Conservation (phyloP, 176 grass and related monocot genomes). For the Zoysia japonica region DNA sequence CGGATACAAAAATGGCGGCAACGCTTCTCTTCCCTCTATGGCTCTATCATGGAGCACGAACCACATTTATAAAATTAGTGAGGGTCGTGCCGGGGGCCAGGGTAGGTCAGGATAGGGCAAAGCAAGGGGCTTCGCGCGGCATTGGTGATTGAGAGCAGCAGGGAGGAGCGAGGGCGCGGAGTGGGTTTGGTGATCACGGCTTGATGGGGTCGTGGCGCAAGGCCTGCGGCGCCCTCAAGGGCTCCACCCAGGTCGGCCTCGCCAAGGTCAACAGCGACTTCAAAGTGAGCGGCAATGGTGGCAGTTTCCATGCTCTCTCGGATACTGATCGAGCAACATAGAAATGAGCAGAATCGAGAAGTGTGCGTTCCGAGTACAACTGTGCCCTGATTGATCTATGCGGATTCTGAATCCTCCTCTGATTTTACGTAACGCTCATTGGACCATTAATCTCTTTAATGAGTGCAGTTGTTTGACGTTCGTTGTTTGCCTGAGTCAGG, state of each 20-base stretch:
- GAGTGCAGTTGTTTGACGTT: neutral
- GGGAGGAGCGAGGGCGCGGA: constrained; percentile 25
- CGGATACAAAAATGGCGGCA: constrained; percentile 9
- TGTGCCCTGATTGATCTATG: neutral
- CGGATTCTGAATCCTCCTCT: neutral
- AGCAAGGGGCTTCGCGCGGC: neutral
- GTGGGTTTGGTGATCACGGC: constrained; percentile 41
- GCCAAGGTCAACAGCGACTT: constrained; percentile 94
- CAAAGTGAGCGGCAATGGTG: constrained; percentile 61
- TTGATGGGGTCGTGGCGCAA: constrained; percentile 82
- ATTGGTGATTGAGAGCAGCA: neutral
- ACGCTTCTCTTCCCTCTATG: neutral
- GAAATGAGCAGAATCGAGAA: neutral
- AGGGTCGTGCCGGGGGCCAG: neutral
- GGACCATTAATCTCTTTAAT: neutral
- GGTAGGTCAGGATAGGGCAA: neutral
- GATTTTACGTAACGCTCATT: neutral
- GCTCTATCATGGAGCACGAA: neutral
- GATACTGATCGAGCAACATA: too few relatives aligned
- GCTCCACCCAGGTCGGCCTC: constrained; percentile 93
- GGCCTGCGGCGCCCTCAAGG: constrained; percentile 96
- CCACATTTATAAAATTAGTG: constrained; percentile 37
- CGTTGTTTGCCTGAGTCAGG: neutral
- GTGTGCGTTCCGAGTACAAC: neutral
- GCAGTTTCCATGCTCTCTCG: too few relatives aligned